Percentiles rank a stretch among this genome's conserved stretches.
phyloP scores from a whole-genome alignment of 2,329 filamentous ascomycete species.

The Arthrinium puccinioides region DNA sequence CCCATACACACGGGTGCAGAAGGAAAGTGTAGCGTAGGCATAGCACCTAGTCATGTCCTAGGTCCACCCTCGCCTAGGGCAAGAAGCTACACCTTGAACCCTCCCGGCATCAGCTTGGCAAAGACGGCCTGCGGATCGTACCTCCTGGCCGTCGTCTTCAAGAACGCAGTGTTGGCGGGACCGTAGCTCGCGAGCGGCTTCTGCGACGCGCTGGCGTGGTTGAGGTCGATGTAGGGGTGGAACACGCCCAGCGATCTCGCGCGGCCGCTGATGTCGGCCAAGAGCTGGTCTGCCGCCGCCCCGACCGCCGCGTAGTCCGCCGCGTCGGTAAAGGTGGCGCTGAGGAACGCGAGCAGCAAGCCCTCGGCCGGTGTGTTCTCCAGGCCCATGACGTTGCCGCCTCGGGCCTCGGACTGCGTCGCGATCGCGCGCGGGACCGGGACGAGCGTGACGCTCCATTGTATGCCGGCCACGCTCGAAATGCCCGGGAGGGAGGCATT shows the following conservation, averaged over 20 bases:
- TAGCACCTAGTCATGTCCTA: too few relatives aligned
- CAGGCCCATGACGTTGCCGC: not conserved
- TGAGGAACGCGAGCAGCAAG: not conserved
- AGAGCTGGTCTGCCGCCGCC: not conserved
- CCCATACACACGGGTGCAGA: too few relatives aligned
- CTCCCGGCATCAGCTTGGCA: not conserved
- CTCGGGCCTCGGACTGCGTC: not conserved
- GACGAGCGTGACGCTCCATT: conserved; percentile 21
- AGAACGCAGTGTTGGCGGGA: conserved; percentile 17
- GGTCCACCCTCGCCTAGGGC: too few relatives aligned
- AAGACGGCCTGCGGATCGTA: conserved; percentile 29
- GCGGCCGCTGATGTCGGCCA: conserved; percentile 18
- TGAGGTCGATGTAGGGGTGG: conserved; percentile 19
- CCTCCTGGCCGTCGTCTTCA: conserved; percentile 22
- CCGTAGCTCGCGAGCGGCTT: conserved; percentile 25
- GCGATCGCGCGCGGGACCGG: conserved; percentile 14
- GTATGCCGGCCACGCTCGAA: conserved; percentile 16
- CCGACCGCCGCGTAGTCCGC: not conserved
- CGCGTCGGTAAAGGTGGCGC: not conserved
- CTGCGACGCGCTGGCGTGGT: conserved; percentile 26
- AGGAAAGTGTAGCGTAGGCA: too few relatives aligned
- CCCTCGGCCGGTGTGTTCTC: not conserved
- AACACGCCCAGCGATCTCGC: not conserved
- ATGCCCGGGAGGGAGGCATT: conserved; percentile 10
- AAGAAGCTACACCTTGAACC: conserved; percentile 1